Base-by-base conservation (phyloP, 495 filamentous ascomycete genomes). In the Pseudotulostoma volvatum region DNA sequence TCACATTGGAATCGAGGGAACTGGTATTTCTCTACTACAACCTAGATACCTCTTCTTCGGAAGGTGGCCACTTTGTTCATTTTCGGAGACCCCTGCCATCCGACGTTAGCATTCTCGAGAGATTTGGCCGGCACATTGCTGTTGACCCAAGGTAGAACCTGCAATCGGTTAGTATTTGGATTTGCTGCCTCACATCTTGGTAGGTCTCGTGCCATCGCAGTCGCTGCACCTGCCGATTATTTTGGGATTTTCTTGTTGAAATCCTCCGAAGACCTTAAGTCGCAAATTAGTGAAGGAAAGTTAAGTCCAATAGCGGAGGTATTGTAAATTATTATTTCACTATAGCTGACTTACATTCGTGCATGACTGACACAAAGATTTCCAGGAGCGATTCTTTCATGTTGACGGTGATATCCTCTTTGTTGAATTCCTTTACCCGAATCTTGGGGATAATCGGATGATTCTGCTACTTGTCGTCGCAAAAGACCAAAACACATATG, bases 391-490 rank as follows among this genome's bases (percentile, higher is more conserved):
- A 32, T 62, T 71, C 16, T 67, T 81, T 21, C 52, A 65, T 31
- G 59, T 86, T 9, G 68, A 75, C 16, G 86, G 88, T 1, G 64
- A 75, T 9, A 84, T 96, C 23, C 59, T 86, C 39, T 80, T 84
- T 46, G 78, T 94, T 61, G 81, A 87, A 20, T 97, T 96, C 43
- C 70, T 97, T 4, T 74, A 83, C 41, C 80, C 87, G 3, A 66
- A 66, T 3, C 49, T 68, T 7, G 48, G 51, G 15, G 71, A 76
- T 41, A 56, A 68, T 11, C 64, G 67, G 28, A 79, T 92, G 31
- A 78, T 92, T 23, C 63, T 95, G 7, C 61, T 94, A 18, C 54
- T 93, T 3, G 65, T 95, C 15, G 55, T 84, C 11, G 64, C 76
- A 18, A 67, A 67, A 39, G 65, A 66, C 18, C 61, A 71, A 16